phyloP scores from a whole-genome alignment of 2,329 filamentous ascomycete genomes.

The Aspergillus terreus region DNA sequence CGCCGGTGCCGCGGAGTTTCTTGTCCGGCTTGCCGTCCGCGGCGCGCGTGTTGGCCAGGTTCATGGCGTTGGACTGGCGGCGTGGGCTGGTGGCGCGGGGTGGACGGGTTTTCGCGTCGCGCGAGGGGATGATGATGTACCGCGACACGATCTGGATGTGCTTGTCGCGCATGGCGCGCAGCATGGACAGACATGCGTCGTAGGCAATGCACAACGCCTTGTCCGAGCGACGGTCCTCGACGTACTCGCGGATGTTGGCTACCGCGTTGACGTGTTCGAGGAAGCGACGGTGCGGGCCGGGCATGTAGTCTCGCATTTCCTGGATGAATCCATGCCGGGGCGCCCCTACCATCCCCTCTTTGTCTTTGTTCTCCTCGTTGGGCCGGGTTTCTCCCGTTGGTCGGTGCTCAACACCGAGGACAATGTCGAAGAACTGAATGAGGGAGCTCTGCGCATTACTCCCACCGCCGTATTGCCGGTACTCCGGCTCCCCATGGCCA shows the following conservation, averaged over 20 bases:
- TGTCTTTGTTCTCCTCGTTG: conserved; percentile 37
- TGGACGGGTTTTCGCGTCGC: conserved; percentile 62
- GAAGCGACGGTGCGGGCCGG: conserved; percentile 85
- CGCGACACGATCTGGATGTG: conserved; percentile 95
- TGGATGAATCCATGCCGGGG: conserved; percentile 84
- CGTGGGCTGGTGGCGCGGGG: conserved; percentile 58
- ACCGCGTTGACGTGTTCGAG: conserved; percentile 73
- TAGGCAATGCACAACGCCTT: conserved; percentile 72
- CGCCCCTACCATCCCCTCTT: conserved; percentile 44
- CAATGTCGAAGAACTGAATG: conserved; percentile 95
- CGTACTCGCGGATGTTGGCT: conserved; percentile 83
- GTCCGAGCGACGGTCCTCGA: conserved; percentile 60
- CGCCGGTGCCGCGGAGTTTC: conserved; percentile 82
- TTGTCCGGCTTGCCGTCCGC: conserved; percentile 42
- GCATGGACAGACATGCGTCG: conserved; percentile 80
- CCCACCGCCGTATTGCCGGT: conserved; percentile 84
- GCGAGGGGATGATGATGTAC: conserved; percentile 88
- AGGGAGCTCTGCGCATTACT: conserved; percentile 96
- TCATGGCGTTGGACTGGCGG: conserved; percentile 37
- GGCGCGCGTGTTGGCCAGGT: conserved; percentile 49
- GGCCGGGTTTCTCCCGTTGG: conserved; percentile 69
- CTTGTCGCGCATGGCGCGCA: conserved; percentile 78
- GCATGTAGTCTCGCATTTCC: conserved; percentile 98
- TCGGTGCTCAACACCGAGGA: conserved; percentile 82
- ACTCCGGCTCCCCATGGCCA: conserved; percentile 63